A percentile compares a stretch with the other conserved stretches of the same genome.
These are phyloP conservation scores for Saccharum hybrid DNA, from an alignment of 202 grass and related monocot genomes.

Conservation along the genomic window DNA sequence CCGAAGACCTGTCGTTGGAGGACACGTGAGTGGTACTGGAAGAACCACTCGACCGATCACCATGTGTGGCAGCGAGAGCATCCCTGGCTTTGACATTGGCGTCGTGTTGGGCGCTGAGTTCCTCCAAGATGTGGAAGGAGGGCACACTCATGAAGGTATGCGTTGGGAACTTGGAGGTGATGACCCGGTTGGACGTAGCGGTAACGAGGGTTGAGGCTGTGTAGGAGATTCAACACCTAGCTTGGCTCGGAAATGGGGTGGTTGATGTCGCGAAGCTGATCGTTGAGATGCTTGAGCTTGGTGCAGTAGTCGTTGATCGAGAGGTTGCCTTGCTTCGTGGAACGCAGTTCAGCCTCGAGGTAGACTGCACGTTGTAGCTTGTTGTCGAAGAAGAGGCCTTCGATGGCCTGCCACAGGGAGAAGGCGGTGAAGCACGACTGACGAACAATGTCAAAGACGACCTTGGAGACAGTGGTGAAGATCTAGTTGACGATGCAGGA, in stretches of 20 bases:
- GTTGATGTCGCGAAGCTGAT: not conserved
- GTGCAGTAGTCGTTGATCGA: not conserved
- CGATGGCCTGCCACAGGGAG: too few species aligned
- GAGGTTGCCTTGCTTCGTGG: not conserved
- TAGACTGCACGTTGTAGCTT: not conserved
- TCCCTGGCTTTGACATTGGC: too few species aligned
- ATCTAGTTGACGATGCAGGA: not conserved
- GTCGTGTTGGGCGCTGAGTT: too few species aligned
- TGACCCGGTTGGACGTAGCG: not conserved
- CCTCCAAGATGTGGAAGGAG: too few species aligned
- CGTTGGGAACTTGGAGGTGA: not conserved
- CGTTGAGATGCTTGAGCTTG: not conserved
- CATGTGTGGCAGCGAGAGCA: too few species aligned
- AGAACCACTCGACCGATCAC: too few species aligned
- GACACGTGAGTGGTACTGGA: too few species aligned
- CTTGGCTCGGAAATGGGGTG: not conserved
- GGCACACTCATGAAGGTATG: not conserved
- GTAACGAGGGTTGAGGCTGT: not conserved
- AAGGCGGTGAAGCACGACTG: not conserved
- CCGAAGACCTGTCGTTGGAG: too few species aligned
- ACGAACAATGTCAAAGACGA: not conserved
- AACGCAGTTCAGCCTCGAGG: not conserved
- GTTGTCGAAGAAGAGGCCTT: not conserved
- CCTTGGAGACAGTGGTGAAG: not conserved
- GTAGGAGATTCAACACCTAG: not conserved